Base-by-base conservation (phyloP, 23 red algal genomes). In the Chondrus crispus region DNA sequence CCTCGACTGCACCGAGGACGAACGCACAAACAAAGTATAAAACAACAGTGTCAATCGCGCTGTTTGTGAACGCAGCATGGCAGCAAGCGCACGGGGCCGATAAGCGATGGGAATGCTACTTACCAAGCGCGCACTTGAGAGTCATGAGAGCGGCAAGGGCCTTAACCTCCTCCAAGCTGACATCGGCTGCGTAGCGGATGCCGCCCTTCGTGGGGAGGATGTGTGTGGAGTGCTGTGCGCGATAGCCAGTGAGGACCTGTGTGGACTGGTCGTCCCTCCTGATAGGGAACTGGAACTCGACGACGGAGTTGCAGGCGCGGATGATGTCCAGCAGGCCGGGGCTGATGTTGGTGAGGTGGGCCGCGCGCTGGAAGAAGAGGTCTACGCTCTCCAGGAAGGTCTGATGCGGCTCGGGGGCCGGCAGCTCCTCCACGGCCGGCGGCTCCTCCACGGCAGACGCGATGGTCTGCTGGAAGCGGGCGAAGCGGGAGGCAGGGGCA, bases 141-240 rank as follows among this genome's bases (percentile, higher is more conserved):
- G 96, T 95, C 96, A 98, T 98, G 49, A 98, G 89, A 2, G 88
- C 87, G 4, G 96, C 93, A 2, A 98, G 76, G 28, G 96, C 96
- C 40, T 98, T 94, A 28, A 98, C 96, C 69, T 98, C 96, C 48
- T 94, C 77, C 89, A 93, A 62, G 51, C 92, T 88, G 41, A 98
- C 96, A 52, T 82, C 81, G 29, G 82, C 60, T 46, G 93, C 93
- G 63, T 95, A 98, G 0, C 96, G 96, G 51, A 98, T 98, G 49
- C 96, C 96, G 73, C 96, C 96, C 88, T 98, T 98, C 2, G 93
- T 94, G 12, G 96, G 96, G 38, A 95, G 58, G 13, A 93, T 83
- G 45, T 96, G 93, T 54, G 92, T 83, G 37, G 90, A 94, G 80
- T 98, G 96, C 70, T 96, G 93, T 10, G 96, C 93, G 39, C 96